These are phyloP conservation scores for Phytophthora chlamydospora DNA, from an alignment of 352 stramenopile species.

Conservation along the genomic window DNA sequence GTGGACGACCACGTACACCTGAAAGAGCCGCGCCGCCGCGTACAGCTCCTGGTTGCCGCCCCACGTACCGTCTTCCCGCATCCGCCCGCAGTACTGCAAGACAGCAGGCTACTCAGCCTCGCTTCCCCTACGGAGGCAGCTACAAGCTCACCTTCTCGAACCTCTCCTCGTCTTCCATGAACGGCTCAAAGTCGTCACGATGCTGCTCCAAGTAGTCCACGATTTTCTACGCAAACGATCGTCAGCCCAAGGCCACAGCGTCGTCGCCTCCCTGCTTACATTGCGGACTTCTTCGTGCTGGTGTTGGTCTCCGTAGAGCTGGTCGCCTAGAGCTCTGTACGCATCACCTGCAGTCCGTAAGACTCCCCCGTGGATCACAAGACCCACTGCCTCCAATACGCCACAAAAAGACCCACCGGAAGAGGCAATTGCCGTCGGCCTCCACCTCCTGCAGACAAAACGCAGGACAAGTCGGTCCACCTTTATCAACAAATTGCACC, in stretches of 20 bases:
- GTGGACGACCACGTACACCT: conserved; percentile 81
- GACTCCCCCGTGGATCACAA: not conserved
- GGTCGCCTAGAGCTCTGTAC: conserved; percentile 66
- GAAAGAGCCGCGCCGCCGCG: conserved; percentile 70
- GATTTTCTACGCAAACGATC: conserved; percentile 48
- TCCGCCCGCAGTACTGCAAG: conserved; percentile 73
- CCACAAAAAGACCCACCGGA: conserved; percentile 47
- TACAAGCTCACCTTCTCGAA: conserved; percentile 71
- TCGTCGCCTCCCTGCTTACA: conserved; percentile 23
- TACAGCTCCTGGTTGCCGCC: conserved; percentile 87
- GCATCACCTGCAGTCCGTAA: conserved; percentile 16
- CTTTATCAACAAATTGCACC: not conserved
- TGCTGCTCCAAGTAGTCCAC: conserved; percentile 77
- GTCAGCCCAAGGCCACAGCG: not conserved
- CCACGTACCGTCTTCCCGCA: conserved; percentile 83
- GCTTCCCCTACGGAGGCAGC: not conserved
- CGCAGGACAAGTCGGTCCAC: conserved; percentile 3
- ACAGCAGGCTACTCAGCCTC: not conserved
- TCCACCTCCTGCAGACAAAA: conserved; percentile 63
- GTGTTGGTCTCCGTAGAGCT: conserved; percentile 77
- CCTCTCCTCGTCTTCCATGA: conserved; percentile 89
- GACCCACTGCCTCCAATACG: not conserved
- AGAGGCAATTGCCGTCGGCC: conserved; percentile 85
- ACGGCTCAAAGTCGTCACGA: conserved; percentile 80
- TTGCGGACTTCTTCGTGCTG: conserved; percentile 71